These are phyloP conservation scores for Fraxinus albicans DNA, from an alignment of 305 asterid genomes.

Conservation along the genomic window DNA sequence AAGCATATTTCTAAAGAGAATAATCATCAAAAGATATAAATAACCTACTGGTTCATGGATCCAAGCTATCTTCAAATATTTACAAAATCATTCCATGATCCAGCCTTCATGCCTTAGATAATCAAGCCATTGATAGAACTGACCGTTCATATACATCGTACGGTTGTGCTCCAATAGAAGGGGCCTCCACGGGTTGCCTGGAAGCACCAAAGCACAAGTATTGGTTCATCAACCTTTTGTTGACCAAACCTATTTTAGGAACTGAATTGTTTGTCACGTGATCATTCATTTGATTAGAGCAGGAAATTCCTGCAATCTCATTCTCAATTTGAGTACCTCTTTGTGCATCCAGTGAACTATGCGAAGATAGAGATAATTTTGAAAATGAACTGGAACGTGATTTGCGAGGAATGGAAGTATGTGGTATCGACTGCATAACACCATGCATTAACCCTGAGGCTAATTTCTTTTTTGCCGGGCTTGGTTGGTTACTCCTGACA, in stretches of 20 bases:
- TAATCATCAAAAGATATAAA: background rate
- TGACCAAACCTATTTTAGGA: slow-evolving; percentile 35
- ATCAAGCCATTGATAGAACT: slow-evolving; percentile 50
- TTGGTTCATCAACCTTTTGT: slow-evolving; percentile 53
- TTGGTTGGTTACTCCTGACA: slow-evolving; percentile 59
- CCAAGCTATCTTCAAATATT: slow-evolving; percentile 10
- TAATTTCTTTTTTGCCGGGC: slow-evolving; percentile 81
- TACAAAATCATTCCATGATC: slow-evolving; percentile 20
- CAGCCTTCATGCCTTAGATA: background rate
- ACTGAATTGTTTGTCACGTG: slow-evolving; percentile 28
- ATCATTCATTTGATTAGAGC: slow-evolving; percentile 30
- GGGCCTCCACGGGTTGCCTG: slow-evolving; percentile 30
- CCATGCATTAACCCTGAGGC: slow-evolving; percentile 70
- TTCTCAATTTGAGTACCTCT: slow-evolving; percentile 45
- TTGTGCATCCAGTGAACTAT: slow-evolving; percentile 52
- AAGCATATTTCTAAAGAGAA: background rate
- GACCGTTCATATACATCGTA: slow-evolving; percentile 60
- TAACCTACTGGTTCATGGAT: background rate
- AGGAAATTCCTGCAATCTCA: slow-evolving; percentile 41
- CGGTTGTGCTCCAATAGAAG: slow-evolving; percentile 35
- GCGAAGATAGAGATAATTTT: slow-evolving; percentile 63
- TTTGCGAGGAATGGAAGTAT: slow-evolving; percentile 33
- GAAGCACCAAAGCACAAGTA: slow-evolving; percentile 61
- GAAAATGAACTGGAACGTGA: slow-evolving; percentile 85
- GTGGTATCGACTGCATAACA: slow-evolving; percentile 64